A percentile compares a stretch with the other conserved stretches of the same genome.
Conservation (phyloP, 208 protist species). For the Paratrypanosoma confusum region DNA sequence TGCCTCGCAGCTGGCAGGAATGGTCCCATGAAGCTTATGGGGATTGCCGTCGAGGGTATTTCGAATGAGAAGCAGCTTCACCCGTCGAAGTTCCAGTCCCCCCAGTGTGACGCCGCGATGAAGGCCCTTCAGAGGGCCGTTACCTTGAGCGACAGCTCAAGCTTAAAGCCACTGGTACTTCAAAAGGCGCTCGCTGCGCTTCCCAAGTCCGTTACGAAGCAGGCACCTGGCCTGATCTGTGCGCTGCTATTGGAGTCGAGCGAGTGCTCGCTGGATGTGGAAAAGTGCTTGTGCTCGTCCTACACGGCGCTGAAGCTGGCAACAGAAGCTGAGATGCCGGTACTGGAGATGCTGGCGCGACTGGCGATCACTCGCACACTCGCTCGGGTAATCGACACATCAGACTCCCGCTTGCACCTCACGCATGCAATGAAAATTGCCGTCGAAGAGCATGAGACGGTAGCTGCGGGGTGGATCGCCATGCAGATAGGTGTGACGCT, state of each 20-base stretch:
- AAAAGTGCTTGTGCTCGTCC: constrained; percentile 25
- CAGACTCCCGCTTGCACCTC: constrained; percentile 23
- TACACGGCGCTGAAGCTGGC: constrained; percentile 28
- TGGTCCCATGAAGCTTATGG: constrained; percentile 12
- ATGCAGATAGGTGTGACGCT: constrained; percentile 47
- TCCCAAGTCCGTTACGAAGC: constrained; percentile 11
- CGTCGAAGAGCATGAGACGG: constrained; percentile 13
- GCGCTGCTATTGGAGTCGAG: constrained; percentile 34
- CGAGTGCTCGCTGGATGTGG: constrained; percentile 30
- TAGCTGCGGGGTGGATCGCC: constrained; percentile 34
- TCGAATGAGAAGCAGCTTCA: constrained; percentile 9
- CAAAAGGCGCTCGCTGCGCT: constrained; percentile 23
- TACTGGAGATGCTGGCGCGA: constrained; percentile 29
- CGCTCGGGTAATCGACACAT: constrained; percentile 37
- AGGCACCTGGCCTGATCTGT: constrained; percentile 26
- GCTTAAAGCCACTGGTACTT: constrained; percentile 23
- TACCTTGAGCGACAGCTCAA: constrained; percentile 22
- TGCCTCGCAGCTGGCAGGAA: neutral
- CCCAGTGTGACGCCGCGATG: constrained; percentile 5
- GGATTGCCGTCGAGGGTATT: constrained; percentile 12
- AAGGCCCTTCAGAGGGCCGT: constrained; percentile 20
- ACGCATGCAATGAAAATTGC: constrained; percentile 24
- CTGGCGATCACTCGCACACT: constrained; percentile 36
- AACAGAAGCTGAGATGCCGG: constrained; percentile 5
- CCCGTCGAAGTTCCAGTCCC: constrained; percentile 1